Evolutionary conservation across 768 basidiomycete species (phyloP).

Genomic region (Udeniomyces megalosporus): DNA sequence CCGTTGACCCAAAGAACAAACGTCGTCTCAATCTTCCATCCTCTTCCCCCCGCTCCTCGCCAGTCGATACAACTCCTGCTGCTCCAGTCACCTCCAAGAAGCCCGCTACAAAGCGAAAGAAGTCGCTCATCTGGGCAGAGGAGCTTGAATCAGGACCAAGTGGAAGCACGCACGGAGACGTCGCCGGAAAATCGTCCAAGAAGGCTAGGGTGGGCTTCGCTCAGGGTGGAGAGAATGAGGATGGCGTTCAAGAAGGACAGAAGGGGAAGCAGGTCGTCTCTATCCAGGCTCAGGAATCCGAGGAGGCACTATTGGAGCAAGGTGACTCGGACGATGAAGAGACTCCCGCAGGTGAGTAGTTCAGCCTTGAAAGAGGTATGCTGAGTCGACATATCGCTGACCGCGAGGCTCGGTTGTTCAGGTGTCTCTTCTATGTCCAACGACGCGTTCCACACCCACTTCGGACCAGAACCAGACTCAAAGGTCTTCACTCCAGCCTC

Average conservation of each 20-base stretch:
- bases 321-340: conserved; percentile 16
- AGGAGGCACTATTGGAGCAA: no score
- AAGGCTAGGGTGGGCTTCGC: conserved; percentile 10
- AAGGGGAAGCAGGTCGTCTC: conserved; percentile 14
- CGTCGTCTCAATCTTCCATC: conserved; percentile 13
- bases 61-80: neutral
- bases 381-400: conserved; percentile 1
- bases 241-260: conserved; percentile 25
- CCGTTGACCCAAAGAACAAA: conserved; percentile 31
- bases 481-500: conserved; percentile 29
- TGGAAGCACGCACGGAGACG: conserved; percentile 18
- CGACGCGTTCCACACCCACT: conserved; percentile 57
- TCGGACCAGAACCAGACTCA: conserved; percentile 42
- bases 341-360: conserved; percentile 8
- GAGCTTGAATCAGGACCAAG: conserved; percentile 26
- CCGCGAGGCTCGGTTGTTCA: neutral
- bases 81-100: conserved; percentile 33
- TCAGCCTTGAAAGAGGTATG: neutral
- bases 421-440: conserved; percentile 15
- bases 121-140: conserved; percentile 26
- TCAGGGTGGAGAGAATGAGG: conserved; percentile 33
- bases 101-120: conserved; percentile 25
- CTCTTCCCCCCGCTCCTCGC: conserved; percentile 16
- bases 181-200: conserved; percentile 20
- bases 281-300: conserved; percentile 3